Percentiles rank a stretch among this genome's conserved stretches.
Conservation (phyloP, 1,284 basidiomycete species). For the Leucocoprinus gongylophorus region DNA sequence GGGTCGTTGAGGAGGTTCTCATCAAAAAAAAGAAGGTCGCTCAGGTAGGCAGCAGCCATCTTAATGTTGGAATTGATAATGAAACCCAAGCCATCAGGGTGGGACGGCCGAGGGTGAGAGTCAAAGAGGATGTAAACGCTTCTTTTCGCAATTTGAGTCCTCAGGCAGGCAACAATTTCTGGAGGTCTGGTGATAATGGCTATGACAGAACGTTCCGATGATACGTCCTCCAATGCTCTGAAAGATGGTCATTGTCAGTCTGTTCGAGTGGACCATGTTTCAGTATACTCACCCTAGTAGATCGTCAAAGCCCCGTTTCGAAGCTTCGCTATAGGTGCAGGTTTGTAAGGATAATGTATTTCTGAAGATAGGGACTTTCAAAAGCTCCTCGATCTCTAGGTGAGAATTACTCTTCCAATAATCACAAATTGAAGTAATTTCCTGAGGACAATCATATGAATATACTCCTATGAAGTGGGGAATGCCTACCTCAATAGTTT, state of each 20-base stretch:
- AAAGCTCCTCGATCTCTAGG: constrained; percentile 49
- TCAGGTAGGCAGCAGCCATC: constrained; percentile 38
- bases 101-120: constrained; percentile 53
- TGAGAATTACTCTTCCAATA: constrained; percentile 47
- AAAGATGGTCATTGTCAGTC: background rate
- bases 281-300: constrained; percentile 37
- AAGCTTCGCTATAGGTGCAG: constrained; percentile 36
- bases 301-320: constrained; percentile 33
- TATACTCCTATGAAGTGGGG: background rate
- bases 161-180: constrained; percentile 54
- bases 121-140: constrained; percentile 54
- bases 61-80: constrained; percentile 40
- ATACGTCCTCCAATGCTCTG: constrained; percentile 28
- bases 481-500: constrained; percentile 33
- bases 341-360: constrained; percentile 32
- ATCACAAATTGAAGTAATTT: constrained; percentile 46
- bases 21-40: constrained; percentile 44
- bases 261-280: background rate
- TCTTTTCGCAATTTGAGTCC: constrained; percentile 29
- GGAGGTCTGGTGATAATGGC: constrained; percentile 62
- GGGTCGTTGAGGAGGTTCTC: constrained; percentile 34
- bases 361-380: constrained; percentile 35
- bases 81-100: constrained; percentile 52
- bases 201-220: constrained; percentile 23
- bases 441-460: constrained; percentile 26